Base-by-base conservation (phyloP, 106 monocot species). In the Narthecium ossifragum region DNA sequence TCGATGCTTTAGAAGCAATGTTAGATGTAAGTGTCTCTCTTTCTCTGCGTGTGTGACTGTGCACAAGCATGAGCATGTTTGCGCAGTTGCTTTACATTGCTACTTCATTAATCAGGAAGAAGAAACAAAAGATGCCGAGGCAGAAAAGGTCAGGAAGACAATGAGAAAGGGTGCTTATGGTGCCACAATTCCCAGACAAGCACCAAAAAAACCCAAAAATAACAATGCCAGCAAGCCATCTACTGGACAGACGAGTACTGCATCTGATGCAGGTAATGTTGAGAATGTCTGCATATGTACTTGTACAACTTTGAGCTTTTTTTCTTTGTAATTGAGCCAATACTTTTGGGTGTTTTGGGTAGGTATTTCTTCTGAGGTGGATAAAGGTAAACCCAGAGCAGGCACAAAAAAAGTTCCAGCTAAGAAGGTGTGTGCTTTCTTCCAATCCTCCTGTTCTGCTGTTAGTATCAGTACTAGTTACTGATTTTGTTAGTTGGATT, bases 1-100 rank as follows among this genome's bases (percentile, higher is more conserved):
- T 96, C 31, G 86, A 90, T 65, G 80, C 86, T 10, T 52, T 96
- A 17, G 94, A 84, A 36, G 63, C 46, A 13, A 71, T 80, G 48
- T 64, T 83, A 3, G 78, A 86, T 59, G 92, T 86, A 62, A 70
- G 74, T 71, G 71, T 46, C 39, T 21, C 21, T 31, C 26, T 2
- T 29, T 22, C 23, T 24, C 9, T 49, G 49, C 1, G 5, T 1
- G 9, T 49, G 18, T 0, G 18, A n/a, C n/a, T n/a, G n/a, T n/a
- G n/a, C n/a, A n/a, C n/a, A n/a, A n/a, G n/a, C n/a, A n/a, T n/a
- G n/a, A n/a, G 49, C 1, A 22, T 1, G 9, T 49, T 49, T 0
- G 18, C 9, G 9, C 4, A 22, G 49, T 24, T 27, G 1, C 14
- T 23, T 40, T 24, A 37, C 33, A 17, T 69, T 31, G 1, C 21